Conservation (phyloP, 2,329 filamentous ascomycete species). For the Cladosporium halotolerans region DNA sequence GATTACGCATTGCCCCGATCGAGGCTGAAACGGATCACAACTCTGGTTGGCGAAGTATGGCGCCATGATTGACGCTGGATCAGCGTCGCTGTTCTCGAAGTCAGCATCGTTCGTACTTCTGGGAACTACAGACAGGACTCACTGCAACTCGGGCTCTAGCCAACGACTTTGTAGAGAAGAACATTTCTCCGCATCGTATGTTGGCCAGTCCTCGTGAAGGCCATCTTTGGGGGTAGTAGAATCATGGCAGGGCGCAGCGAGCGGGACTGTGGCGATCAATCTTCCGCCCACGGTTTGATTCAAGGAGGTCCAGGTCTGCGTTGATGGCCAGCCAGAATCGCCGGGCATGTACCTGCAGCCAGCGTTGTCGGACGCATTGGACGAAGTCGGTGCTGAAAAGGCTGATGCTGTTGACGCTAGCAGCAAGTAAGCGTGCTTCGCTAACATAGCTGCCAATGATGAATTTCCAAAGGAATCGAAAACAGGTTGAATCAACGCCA, state of each 20-base stretch:
- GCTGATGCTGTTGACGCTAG: no score
- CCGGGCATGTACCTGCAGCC: conserved; percentile 35
- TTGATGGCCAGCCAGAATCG: conserved; percentile 49
- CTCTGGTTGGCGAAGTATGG: conserved; percentile 34
- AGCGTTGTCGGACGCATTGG: no score
- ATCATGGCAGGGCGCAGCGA: conserved; percentile 50
- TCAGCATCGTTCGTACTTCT: neutral
- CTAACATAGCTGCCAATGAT: no score
- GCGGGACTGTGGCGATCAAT: conserved; percentile 48
- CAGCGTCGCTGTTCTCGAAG: conserved; percentile 19
- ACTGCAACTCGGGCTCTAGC: conserved; percentile 8
- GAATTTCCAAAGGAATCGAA: no score
- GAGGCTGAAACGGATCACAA: conserved; percentile 38
- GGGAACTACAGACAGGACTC: neutral
- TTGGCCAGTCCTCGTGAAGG: neutral
- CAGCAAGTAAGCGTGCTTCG: no score
- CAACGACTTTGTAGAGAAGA: neutral
- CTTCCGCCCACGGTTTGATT: conserved; percentile 47
- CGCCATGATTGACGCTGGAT: conserved; percentile 35
- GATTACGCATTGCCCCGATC: conserved; percentile 34
- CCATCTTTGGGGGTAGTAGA: neutral
- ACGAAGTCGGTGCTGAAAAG: no score
- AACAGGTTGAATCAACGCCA: no score
- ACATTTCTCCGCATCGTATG: conserved; percentile 1
- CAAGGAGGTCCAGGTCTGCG: conserved; percentile 42